phyloP scores from a whole-genome alignment of 345 rosid genomes.

The Passiflora organensis region DNA sequence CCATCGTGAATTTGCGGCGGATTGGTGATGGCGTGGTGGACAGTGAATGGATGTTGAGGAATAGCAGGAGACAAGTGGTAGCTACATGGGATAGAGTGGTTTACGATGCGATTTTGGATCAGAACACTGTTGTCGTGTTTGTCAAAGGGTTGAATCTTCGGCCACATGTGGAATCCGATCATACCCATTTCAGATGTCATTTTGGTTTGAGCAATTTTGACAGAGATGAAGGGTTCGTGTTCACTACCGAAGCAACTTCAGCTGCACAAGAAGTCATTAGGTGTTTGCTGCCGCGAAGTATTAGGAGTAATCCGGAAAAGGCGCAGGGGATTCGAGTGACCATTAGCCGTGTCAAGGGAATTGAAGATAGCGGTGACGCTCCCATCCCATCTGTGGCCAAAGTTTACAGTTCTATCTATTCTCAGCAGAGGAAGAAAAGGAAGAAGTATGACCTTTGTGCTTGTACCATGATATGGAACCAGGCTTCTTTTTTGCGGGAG shows the following conservation, averaged over 20 bases:
- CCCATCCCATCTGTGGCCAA: constrained; percentile 62
- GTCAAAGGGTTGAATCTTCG: constrained; percentile 87
- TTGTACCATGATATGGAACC: constrained; percentile 96
- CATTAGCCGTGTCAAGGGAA: constrained; percentile 17
- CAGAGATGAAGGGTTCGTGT: constrained; percentile 33
- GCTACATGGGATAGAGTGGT: constrained; percentile 65
- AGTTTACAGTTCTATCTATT: constrained; percentile 26
- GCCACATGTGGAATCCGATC: constrained; percentile 65
- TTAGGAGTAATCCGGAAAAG: constrained; percentile 41
- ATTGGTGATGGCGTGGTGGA: constrained; percentile 27
- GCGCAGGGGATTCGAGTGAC: constrained; percentile 54
- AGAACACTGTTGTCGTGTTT: constrained; percentile 62
- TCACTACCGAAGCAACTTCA: constrained; percentile 53
- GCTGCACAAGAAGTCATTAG: constrained; percentile 93
- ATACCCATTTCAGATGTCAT: constrained; percentile 58
- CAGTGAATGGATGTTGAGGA: constrained; percentile 14
- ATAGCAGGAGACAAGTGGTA: constrained; percentile 33
- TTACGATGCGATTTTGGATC: constrained; percentile 71
- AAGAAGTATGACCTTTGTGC: constrained; percentile 70
- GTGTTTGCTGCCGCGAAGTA: constrained; percentile 65
- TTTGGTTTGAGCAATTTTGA: constrained; percentile 45
- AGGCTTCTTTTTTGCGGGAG: constrained; percentile 66
- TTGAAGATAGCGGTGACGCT: constrained; percentile 14
- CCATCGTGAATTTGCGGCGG: constrained; percentile 49
- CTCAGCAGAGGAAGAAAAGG: constrained; percentile 19